Evolutionary conservation across 176 grass and related monocot genomes (phyloP).

Genomic region (Elaeis guineensis): DNA sequence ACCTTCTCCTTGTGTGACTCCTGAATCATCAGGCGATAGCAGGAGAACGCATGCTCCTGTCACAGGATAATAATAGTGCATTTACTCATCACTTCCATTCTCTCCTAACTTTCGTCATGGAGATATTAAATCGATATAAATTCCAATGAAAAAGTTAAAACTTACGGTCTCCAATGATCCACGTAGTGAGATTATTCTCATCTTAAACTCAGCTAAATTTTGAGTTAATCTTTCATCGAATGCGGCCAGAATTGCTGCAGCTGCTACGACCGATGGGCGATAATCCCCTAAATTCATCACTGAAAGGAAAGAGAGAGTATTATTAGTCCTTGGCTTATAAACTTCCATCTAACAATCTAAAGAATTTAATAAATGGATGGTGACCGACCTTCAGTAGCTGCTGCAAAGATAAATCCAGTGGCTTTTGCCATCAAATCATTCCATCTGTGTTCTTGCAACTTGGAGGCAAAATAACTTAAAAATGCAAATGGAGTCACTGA

Average conservation of each 20-base stretch:
- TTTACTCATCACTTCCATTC: no score
- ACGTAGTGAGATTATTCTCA: background rate
- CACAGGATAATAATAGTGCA: no score
- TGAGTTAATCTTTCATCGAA: background rate
- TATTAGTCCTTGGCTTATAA: background rate
- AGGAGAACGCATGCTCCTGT: slow-evolving; percentile 7
- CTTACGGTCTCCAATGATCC: background rate
- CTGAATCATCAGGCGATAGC: background rate
- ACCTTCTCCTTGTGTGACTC: background rate
- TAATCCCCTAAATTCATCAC: slow-evolving; percentile 8
- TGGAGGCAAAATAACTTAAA: background rate
- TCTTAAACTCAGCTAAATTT: background rate
- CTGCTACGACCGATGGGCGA: slow-evolving; percentile 1
- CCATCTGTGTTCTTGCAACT: background rate
- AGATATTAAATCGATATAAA: no score
- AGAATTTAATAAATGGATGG: background rate
- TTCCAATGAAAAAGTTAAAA: background rate
- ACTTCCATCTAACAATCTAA: background rate
- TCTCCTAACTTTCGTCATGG: no score
- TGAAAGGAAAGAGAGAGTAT: background rate
- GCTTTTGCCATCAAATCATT: background rate
- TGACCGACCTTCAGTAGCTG: background rate
- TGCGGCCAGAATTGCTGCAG: slow-evolving; percentile 4
- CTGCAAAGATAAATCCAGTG: background rate
- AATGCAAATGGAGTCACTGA: slow-evolving; percentile 6